Percentiles rank a stretch among this genome's conserved stretches.
Evolutionary conservation across 768 basidiomycete species (phyloP).

Genomic region (Leccinum fibrillosum): DNA sequence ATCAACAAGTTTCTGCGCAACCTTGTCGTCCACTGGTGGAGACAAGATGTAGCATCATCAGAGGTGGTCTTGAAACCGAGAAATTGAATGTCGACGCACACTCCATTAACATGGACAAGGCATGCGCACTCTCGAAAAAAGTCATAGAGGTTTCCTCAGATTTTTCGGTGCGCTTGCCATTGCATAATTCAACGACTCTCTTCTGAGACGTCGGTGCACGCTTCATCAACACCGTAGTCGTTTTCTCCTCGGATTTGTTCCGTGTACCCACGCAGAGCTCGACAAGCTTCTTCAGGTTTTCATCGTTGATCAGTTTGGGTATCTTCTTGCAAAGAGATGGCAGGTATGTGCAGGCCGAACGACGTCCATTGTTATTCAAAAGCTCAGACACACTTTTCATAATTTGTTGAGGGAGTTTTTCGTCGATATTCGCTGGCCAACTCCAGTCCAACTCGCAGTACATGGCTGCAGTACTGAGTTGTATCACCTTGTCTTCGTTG

Average conservation of each 20-base stretch:
- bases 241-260: conserved; percentile 8
- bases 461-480: conserved; percentile 23
- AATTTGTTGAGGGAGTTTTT: conserved; percentile 4
- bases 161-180: no score
- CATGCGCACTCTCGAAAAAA: no score
- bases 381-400: conserved; percentile 11
- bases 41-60: background rate
- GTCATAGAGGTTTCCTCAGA: no score
- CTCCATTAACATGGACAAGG: no score
- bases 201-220: conserved; percentile 4
- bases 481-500: conserved; percentile 1
- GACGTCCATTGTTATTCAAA: conserved; percentile 6
- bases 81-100: no score
- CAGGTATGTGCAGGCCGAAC: conserved; percentile 25
- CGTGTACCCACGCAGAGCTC: conserved; percentile 13
- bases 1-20: conserved; percentile 16
- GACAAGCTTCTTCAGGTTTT: conserved; percentile 17
- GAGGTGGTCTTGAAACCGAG: no score
- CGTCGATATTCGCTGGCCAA: conserved; percentile 10
- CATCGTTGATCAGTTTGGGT: conserved; percentile 12
- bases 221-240: conserved; percentile 16
- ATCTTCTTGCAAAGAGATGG: conserved; percentile 27
- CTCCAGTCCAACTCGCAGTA: conserved; percentile 26
- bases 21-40: conserved; percentile 9
- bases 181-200: no score